These are phyloP conservation scores for Linanthus parryae DNA, from an alignment of 148 eudicot species.

Conservation along the genomic window DNA sequence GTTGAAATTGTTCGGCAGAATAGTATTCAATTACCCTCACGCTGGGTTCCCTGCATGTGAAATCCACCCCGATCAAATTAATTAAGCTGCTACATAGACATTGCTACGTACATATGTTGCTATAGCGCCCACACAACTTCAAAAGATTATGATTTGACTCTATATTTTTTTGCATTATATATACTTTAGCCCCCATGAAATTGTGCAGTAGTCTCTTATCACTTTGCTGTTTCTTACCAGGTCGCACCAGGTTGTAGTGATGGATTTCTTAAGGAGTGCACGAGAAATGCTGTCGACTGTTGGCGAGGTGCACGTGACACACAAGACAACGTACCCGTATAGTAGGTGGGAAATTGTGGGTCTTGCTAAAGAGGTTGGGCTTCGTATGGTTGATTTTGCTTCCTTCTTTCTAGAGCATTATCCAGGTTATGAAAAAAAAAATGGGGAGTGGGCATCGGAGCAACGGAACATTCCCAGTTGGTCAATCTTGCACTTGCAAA, in stretches of 20 bases:
- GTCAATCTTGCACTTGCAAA: not conserved
- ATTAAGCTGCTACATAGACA: no score
- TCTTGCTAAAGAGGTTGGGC: not conserved
- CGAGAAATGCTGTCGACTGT: not conserved
- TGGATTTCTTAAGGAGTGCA: not conserved
- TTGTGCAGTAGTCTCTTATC: no score
- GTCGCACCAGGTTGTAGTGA: no score
- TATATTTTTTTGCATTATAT: no score
- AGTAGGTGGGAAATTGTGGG: not conserved
- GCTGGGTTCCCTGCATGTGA: no score
- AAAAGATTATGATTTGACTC: not conserved
- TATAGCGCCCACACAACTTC: no score
- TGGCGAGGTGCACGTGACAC: constrained; percentile 10
- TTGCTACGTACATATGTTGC: no score
- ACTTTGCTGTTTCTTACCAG: no score
- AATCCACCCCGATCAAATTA: no score
- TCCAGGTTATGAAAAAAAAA: constrained; percentile 3
- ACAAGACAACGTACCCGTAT: not conserved
- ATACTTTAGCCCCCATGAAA: no score
- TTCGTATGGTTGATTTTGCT: not conserved
- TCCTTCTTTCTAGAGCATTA: not conserved
- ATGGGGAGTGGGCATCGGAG: constrained; percentile 1
- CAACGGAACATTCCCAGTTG: constrained; percentile 6
- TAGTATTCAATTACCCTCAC: constrained; percentile 8
- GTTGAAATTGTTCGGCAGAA: not conserved